phyloP scores from a whole-genome alignment of 2,329 filamentous ascomycete genomes.

The Penicillium olsonii region DNA sequence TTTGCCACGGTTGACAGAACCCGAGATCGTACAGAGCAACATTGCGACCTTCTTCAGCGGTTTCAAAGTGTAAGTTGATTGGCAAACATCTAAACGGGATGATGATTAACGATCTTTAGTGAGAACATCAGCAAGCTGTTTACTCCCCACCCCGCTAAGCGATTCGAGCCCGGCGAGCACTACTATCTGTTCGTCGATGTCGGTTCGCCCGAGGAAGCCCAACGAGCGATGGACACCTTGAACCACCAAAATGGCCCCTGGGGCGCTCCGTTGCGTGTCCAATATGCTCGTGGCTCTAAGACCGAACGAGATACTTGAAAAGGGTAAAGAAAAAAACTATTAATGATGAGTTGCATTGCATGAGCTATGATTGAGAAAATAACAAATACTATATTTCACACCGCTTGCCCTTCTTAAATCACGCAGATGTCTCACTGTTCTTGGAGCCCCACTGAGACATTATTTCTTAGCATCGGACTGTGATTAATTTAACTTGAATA shows the following conservation, averaged over 20 bases:
- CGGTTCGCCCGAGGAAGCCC: slow-evolving; percentile 55
- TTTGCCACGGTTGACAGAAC: slow-evolving; percentile 46
- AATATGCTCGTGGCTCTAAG: slow-evolving; percentile 41
- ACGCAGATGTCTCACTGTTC: too few relatives aligned
- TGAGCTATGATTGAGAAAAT: slow-evolving; percentile 9
- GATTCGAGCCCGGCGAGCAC: slow-evolving; percentile 55
- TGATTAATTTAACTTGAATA: too few relatives aligned
- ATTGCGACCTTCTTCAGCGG: slow-evolving; percentile 48
- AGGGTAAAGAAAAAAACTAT: neutral
- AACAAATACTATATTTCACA: neutral
- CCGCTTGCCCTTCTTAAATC: too few relatives aligned
- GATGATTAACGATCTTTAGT: slow-evolving; percentile 23
- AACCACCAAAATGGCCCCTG: slow-evolving; percentile 43
- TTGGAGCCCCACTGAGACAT: too few relatives aligned
- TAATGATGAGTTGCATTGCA: slow-evolving; percentile 10
- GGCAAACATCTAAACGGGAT: neutral
- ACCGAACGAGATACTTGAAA: neutral
- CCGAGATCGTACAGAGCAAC: slow-evolving; percentile 44
- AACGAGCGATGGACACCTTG: slow-evolving; percentile 51
- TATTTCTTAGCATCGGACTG: too few relatives aligned
- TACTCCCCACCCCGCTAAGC: slow-evolving; percentile 60
- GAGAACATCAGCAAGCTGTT: slow-evolving; percentile 55
- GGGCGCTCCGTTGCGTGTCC: slow-evolving; percentile 42
- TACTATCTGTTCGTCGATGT: slow-evolving; percentile 70
- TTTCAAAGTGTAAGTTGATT: slow-evolving; percentile 41